A percentile compares a stretch with the other conserved stretches of the same genome.
phyloP scores from a whole-genome alignment of 352 stramenopile genomes.

The Pythium brassicae region DNA sequence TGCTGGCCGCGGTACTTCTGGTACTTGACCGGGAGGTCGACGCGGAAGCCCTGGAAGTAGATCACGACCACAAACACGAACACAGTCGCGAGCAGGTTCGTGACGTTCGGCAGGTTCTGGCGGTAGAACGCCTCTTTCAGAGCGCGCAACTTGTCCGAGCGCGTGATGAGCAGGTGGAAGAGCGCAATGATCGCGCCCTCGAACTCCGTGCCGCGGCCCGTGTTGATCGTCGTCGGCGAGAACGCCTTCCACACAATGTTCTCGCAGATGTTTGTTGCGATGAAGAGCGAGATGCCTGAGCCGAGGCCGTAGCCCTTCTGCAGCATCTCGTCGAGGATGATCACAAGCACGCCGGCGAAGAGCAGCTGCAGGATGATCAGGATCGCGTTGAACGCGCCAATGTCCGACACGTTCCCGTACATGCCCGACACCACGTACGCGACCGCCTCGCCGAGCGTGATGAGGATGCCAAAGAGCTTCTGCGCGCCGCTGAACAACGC shows the following conservation, averaged over 20 bases:
- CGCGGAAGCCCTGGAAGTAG: slow-evolving; percentile 99
- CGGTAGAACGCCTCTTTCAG: slow-evolving; percentile 98
- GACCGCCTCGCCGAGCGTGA: slow-evolving; percentile 98
- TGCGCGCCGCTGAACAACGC: slow-evolving; percentile 97
- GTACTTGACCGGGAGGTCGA: slow-evolving; percentile 95
- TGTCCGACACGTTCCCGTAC: slow-evolving; percentile 98
- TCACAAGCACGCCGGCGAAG: slow-evolving; percentile 97
- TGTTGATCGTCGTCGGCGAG: slow-evolving; percentile 99
- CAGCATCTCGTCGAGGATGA: slow-evolving; percentile 99
- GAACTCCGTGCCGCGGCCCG: slow-evolving; percentile 98
- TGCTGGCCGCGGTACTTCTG: slow-evolving; percentile 98
- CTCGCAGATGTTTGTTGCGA: slow-evolving; percentile 99
- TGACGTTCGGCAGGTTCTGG: slow-evolving; percentile 99
- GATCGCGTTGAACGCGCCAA: slow-evolving; percentile 98
- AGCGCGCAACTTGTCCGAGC: slow-evolving; percentile 96
- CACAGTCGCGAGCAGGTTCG: slow-evolving; percentile 98
- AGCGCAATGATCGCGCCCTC: slow-evolving; percentile 99
- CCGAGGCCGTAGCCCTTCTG: slow-evolving; percentile 99
- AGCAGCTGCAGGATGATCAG: slow-evolving; percentile 99
- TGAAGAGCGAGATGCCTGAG: slow-evolving; percentile 99
- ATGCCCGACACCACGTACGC: slow-evolving; percentile 99
- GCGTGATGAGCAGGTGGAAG: slow-evolving; percentile 98
- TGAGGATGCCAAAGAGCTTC: slow-evolving; percentile 99
- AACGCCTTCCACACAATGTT: slow-evolving; percentile 99
- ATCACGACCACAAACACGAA: slow-evolving; percentile 99